Percentiles rank a stretch among this genome's conserved stretches.
phyloP scores from a whole-genome alignment of 108 stramenopile genomes.

The Hondaea fermentalgiana region DNA sequence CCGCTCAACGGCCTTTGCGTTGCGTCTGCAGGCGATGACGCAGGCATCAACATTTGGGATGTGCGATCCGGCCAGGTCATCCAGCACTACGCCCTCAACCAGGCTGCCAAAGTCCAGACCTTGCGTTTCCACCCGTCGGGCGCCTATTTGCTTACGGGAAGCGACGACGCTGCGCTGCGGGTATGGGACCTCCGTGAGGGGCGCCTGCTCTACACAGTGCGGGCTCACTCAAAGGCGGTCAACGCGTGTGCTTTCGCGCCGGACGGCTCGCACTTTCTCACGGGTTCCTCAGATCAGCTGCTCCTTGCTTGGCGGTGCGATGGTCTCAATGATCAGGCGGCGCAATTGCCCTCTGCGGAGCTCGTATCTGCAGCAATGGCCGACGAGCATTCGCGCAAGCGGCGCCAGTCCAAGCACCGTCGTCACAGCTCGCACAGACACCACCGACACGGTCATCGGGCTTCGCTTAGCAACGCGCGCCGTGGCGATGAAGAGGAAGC shows the following conservation, averaged over 20 bases:
- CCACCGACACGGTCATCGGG: not conserved
- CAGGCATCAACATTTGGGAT: slow-evolving; percentile 44
- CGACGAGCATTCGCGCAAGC: not conserved
- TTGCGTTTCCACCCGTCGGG: slow-evolving; percentile 45
- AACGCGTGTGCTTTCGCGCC: slow-evolving; percentile 27
- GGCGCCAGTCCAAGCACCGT: not conserved
- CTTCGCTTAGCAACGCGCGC: not conserved
- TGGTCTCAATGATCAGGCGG: not conserved
- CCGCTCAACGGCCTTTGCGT: slow-evolving; percentile 24
- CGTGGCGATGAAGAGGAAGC: not conserved
- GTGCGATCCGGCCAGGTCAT: slow-evolving; percentile 37
- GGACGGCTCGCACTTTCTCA: slow-evolving; percentile 33
- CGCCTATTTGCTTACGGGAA: slow-evolving; percentile 43
- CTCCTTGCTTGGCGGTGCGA: slow-evolving; percentile 47
- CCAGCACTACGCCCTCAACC: slow-evolving; percentile 58
- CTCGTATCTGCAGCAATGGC: not conserved
- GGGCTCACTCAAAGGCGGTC: slow-evolving; percentile 45
- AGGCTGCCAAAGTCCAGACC: slow-evolving; percentile 15
- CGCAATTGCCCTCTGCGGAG: not conserved
- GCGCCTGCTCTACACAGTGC: slow-evolving; percentile 52
- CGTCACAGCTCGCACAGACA: not conserved
- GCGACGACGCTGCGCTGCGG: slow-evolving; percentile 44
- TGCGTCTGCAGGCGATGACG: slow-evolving; percentile 14
- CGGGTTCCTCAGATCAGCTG: slow-evolving; percentile 42
- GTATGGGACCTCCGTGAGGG: slow-evolving; percentile 62